Conservation (phyloP, 2,329 filamentous ascomycete genomes). For the Davidsoniella virescens region DNA sequence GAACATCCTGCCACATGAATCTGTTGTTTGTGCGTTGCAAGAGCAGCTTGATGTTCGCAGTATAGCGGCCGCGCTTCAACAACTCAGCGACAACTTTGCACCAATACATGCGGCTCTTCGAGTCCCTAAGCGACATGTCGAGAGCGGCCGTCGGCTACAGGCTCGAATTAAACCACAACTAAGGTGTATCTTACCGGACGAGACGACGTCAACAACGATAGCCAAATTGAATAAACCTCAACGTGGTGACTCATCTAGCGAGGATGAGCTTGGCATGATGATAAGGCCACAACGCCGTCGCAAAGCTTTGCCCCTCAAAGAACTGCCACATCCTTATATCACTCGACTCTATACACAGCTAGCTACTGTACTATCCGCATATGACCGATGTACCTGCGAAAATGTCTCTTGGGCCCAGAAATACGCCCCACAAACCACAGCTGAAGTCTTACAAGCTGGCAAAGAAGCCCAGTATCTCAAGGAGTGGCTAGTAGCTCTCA, state of each 20-base stretch:
- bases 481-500: conserved; percentile 66
- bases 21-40: conserved; percentile 23
- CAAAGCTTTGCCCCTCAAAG: background rate
- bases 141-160: conserved; percentile 40
- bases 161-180: conserved; percentile 31
- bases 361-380: conserved; percentile 50
- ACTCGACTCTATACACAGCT: conserved; percentile 43
- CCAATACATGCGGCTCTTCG: conserved; percentile 34
- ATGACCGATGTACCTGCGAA: conserved; percentile 66
- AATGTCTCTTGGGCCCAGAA: conserved; percentile 62
- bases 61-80: conserved; percentile 19
- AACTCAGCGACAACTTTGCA: conserved; percentile 24
- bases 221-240: background rate
- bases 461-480: conserved; percentile 54
- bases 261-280: conserved; percentile 21
- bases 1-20: conserved; percentile 26
- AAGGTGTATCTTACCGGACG: conserved; percentile 17
- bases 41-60: conserved; percentile 17
- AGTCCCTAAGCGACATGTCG: conserved; percentile 38
- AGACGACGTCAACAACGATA: background rate
- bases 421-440: conserved; percentile 55
- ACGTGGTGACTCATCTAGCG: conserved; percentile 14
- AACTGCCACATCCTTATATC: conserved; percentile 41
- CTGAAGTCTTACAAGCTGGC: conserved; percentile 59
- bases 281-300: background rate